These are phyloP conservation scores for Scorias spongiosa DNA, from an alignment of 2,329 filamentous ascomycete genomes.

Conservation along the genomic window DNA sequence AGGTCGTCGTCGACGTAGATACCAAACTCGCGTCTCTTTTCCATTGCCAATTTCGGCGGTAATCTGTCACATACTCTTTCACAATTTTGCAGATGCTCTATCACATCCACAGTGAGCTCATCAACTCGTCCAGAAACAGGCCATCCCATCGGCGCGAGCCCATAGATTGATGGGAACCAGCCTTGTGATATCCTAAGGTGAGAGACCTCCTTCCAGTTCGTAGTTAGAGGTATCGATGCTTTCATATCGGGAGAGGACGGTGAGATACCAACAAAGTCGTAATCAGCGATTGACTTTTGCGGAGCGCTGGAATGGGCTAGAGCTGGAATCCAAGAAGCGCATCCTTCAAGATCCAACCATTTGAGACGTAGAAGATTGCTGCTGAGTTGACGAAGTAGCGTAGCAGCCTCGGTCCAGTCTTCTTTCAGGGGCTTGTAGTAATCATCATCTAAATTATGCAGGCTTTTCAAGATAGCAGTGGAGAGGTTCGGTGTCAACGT, in stretches of 20 bases:
- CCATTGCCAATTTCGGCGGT: neutral
- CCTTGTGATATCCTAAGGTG: slow-evolving; percentile 29
- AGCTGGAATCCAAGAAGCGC: slow-evolving; percentile 38
- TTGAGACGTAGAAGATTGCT: slow-evolving; percentile 41
- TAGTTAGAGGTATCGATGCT: slow-evolving; percentile 21
- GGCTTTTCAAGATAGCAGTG: slow-evolving; percentile 28
- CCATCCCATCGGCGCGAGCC: slow-evolving; percentile 12
- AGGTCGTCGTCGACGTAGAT: neutral
- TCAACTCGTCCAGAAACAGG: slow-evolving; percentile 20
- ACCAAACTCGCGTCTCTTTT: neutral
- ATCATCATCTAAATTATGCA: slow-evolving; percentile 26
- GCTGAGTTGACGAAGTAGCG: slow-evolving; percentile 41
- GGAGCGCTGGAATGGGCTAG: slow-evolving; percentile 15
- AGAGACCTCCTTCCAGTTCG: slow-evolving; percentile 28
- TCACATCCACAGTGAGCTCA: slow-evolving; percentile 11
- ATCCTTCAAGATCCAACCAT: slow-evolving; percentile 49
- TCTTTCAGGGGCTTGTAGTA: slow-evolving; percentile 38
- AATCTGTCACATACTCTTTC: slow-evolving; percentile 1
- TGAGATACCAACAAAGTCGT: slow-evolving; percentile 1
- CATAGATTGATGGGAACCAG: slow-evolving; percentile 23
- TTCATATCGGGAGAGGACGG: slow-evolving; percentile 6
- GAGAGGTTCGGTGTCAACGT: slow-evolving; percentile 40
- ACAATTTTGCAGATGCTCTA: slow-evolving; percentile 2
- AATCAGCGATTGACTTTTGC: neutral
- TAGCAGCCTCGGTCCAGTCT: slow-evolving; percentile 41